A percentile compares a stretch with the other conserved stretches of the same genome.
These are phyloP conservation scores for Musa itinerans DNA, from an alignment of 176 grass and related monocot species.

Conservation along the genomic window DNA sequence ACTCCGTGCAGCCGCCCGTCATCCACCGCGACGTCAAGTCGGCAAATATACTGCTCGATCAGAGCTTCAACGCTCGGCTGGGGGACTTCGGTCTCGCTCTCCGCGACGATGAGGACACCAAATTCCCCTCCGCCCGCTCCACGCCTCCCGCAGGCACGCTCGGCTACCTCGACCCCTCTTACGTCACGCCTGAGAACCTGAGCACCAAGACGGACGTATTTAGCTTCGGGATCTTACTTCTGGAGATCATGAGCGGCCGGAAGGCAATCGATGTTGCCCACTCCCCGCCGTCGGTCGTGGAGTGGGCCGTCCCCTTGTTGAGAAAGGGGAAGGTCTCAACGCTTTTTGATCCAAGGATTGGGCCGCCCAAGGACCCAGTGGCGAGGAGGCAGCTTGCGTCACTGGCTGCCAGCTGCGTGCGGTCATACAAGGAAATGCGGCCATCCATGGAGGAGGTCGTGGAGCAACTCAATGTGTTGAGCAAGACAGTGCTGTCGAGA, in stretches of 20 bases:
- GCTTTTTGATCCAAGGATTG: slow-evolving; percentile 67
- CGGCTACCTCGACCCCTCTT: slow-evolving; percentile 89
- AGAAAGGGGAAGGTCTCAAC: slow-evolving; percentile 62
- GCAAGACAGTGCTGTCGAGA: slow-evolving; percentile 48
- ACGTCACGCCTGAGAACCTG: slow-evolving; percentile 86
- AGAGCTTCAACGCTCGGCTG: slow-evolving; percentile 66
- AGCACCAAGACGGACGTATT: slow-evolving; percentile 99
- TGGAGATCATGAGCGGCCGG: slow-evolving; percentile 95
- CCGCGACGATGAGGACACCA: slow-evolving; percentile 22
- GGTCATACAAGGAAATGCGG: slow-evolving; percentile 62
- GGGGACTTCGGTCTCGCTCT: slow-evolving; percentile 91
- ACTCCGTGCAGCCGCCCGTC: slow-evolving; percentile 60
- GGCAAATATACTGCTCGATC: slow-evolving; percentile 72
- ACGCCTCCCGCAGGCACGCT: slow-evolving; percentile 75
- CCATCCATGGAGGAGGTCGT: slow-evolving; percentile 83
- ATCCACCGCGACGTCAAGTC: slow-evolving; percentile 78
- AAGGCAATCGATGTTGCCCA: slow-evolving; percentile 89
- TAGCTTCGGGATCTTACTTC: slow-evolving; percentile 97
- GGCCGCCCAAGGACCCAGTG: slow-evolving; percentile 45
- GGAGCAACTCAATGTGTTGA: slow-evolving; percentile 45
- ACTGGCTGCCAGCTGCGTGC: slow-evolving; percentile 77
- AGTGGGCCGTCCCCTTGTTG: slow-evolving; percentile 90
- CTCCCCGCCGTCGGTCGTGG: slow-evolving; percentile 90
- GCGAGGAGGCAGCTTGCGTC: slow-evolving; percentile 53
- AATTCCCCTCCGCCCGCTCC: slow-evolving; percentile 11